Base-by-base conservation (phyloP, 768 basidiomycete genomes). In the Amanita pseudoporphyria region DNA sequence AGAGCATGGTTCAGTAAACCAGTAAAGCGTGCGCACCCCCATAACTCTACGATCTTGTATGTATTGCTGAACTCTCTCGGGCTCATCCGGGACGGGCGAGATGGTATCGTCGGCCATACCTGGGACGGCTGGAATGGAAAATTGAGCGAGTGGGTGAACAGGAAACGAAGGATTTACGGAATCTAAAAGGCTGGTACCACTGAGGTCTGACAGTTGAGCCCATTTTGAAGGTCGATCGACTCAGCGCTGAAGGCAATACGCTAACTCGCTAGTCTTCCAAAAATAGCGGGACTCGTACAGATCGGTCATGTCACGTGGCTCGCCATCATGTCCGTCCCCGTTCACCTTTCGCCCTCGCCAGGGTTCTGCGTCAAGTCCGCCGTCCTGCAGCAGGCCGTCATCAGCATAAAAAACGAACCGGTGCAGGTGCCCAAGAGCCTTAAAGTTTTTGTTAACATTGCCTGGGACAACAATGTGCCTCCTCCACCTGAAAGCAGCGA, bases 21-120 rank as follows among this genome's bases (percentile, higher is more conserved):
- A 37, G 38, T 21, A 44, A 37, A 18, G 51, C 18, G n/a, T 18
- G 39, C 82, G 54, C 74, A 87, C 85, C 45, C 85, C 85, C 44
- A 84, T 72, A 67, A 90, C 87, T 45, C 87, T 79, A 44, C 82
- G 74, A 68, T 91, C 87, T 62, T 84, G 79, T 67, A 90, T 82
- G 71, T 85, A 87, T 57, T 78, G 72, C 58, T 79, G 73, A 55
- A 87, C 73, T 54, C 77, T 75, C 36, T 73, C 70, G 45, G 71
- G 72, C 65, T 87, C 83, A 54, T 78, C 76, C 43, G 84, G 82
- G 64, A 78, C 69, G 42, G 84, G 82, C 1, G 82, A 76, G 24
- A 79, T 71, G 61, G 65, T 71, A 68, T 76, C 21, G 36, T 28
- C 35, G 10, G 44, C 66, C 72, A 75, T 76, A 58, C 69, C 71